Percentiles rank a stretch among this genome's conserved stretches.
These are phyloP conservation scores for Cucurbita moschata DNA, from an alignment of 306 rosid species.

Conservation along the genomic window DNA sequence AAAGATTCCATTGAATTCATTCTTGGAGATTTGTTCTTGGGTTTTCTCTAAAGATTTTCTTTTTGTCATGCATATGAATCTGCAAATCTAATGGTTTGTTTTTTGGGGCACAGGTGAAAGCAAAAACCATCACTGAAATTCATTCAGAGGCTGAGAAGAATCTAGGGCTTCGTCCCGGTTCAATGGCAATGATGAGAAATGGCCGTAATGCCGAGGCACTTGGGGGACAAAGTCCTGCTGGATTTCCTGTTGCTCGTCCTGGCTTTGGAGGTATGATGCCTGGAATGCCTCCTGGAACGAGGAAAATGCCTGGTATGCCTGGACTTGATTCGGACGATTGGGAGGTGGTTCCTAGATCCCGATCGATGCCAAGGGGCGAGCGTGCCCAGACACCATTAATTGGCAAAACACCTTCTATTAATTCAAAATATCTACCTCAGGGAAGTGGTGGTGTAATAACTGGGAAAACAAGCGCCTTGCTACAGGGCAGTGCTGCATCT, in stretches of 20 bases:
- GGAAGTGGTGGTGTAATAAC: constrained; percentile 21
- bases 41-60: neutral
- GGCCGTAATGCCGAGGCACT: constrained; percentile 11
- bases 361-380: constrained; percentile 13
- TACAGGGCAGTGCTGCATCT: constrained; percentile 18
- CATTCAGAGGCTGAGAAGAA: constrained; percentile 36
- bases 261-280: constrained; percentile 24
- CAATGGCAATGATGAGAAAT: constrained; percentile 23
- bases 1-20: neutral
- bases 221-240: constrained; percentile 17
- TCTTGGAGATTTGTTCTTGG: neutral
- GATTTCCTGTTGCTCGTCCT: constrained; percentile 18
- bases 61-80: neutral
- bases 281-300: constrained; percentile 21
- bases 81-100: constrained; percentile 7
- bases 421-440: constrained; percentile 26
- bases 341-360: constrained; percentile 24
- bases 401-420: constrained; percentile 16
- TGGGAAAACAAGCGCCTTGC: constrained; percentile 27
- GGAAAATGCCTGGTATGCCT: constrained; percentile 29
- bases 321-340: constrained; percentile 21
- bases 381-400: constrained; percentile 13
- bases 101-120: constrained; percentile 23
- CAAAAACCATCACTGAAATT: constrained; percentile 29
- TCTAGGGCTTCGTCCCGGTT: constrained; percentile 28